A percentile compares a stretch with the other conserved stretches of the same genome.
Conservation (phyloP, 73 alveolate species). For the Breviolum minutum region DNA sequence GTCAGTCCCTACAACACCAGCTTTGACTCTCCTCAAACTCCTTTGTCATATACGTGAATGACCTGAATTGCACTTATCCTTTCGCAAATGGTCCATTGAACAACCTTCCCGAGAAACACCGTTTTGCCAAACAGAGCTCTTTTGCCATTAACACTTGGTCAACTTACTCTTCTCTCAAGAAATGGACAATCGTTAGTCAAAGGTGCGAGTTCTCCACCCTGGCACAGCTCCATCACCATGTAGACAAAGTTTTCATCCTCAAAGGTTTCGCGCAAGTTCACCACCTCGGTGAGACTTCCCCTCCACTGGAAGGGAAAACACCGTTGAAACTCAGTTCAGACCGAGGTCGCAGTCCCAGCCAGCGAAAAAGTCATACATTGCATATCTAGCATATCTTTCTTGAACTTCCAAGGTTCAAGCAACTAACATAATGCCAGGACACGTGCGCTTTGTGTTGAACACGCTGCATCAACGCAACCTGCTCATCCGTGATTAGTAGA, state of each 20-base stretch:
- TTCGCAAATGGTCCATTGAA: no score
- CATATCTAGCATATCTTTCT: not conserved
- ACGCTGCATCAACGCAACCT: slow-evolving; percentile 20
- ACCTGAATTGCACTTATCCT: not conserved
- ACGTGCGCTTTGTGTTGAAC: slow-evolving; percentile 34
- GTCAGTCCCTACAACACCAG: no score
- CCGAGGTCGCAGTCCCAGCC: not conserved
- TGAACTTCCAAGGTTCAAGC: not conserved
- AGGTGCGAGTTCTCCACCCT: slow-evolving; percentile 59
- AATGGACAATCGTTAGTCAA: no score
- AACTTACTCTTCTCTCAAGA: not conserved
- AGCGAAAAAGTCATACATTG: not conserved
- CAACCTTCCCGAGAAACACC: no score
- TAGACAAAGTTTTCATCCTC: slow-evolving; percentile 57
- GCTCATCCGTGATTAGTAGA: not conserved
- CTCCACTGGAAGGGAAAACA: no score
- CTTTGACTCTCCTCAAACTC: not conserved
- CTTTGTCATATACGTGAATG: not conserved
- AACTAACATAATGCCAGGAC: not conserved
- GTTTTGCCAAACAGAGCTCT: no score
- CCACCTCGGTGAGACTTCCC: slow-evolving; percentile 3
- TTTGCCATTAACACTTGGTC: no score
- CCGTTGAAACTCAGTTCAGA: not conserved
- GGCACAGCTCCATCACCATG: slow-evolving; percentile 87
- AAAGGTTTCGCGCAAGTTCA: slow-evolving; percentile 48